Conservation (phyloP, 2,329 filamentous ascomycete species). For the Aspergillus persii region DNA sequence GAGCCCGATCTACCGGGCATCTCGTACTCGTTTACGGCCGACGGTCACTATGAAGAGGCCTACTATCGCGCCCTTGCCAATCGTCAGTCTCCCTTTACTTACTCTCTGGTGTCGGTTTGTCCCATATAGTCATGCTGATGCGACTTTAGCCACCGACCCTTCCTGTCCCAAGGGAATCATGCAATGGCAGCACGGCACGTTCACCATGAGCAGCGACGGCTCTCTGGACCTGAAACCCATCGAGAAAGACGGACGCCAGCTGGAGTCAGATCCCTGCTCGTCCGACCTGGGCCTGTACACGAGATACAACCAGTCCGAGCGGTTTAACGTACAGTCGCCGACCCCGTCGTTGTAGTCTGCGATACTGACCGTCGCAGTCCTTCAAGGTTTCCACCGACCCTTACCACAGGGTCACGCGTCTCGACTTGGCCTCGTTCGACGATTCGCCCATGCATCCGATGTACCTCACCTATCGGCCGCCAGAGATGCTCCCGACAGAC, state of each 20-base stretch:
- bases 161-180: slow-evolving; percentile 63
- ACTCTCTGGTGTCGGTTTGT: background rate
- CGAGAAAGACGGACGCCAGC: slow-evolving; percentile 64
- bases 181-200: slow-evolving; percentile 72
- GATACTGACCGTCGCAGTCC: slow-evolving; percentile 28
- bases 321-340: slow-evolving; percentile 53
- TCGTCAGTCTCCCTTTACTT: slow-evolving; percentile 49
- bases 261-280: slow-evolving; percentile 64
- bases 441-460: slow-evolving; percentile 66
- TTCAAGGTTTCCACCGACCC: slow-evolving; percentile 52
- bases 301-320: slow-evolving; percentile 64
- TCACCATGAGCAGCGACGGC: slow-evolving; percentile 55
- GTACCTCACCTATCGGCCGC: slow-evolving; percentile 62
- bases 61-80: slow-evolving; percentile 69
- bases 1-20: slow-evolving; percentile 67
- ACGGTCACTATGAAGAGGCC: slow-evolving; percentile 67
- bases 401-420: slow-evolving; percentile 61
- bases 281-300: slow-evolving; percentile 57
- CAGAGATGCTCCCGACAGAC: slow-evolving; percentile 67
- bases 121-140: slow-evolving; percentile 11
- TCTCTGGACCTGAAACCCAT: slow-evolving; percentile 61
- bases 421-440: slow-evolving; percentile 64
- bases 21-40: slow-evolving; percentile 69
- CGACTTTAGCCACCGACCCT: slow-evolving; percentile 53
- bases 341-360: background rate